Evolutionary conservation across 352 stramenopile genomes (phyloP).

Genomic region (Phytophthora chlamydospora): DNA sequence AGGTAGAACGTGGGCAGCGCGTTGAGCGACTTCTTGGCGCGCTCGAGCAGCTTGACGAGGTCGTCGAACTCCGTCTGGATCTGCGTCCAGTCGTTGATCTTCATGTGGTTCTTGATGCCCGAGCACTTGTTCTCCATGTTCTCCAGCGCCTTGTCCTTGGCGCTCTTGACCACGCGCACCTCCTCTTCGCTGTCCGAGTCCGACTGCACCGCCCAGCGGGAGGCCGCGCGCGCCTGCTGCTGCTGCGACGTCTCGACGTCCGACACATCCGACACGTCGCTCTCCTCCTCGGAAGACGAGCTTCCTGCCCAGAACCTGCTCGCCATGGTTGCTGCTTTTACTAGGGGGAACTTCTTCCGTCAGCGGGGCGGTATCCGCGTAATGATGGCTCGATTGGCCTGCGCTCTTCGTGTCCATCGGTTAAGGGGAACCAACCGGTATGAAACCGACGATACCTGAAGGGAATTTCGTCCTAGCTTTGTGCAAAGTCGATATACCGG

Average conservation of each 20-base stretch:
- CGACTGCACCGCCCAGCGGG: conserved; percentile 82
- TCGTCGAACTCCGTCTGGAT: conserved; percentile 96
- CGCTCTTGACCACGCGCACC: conserved; percentile 95
- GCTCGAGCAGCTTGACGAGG: conserved; percentile 92
- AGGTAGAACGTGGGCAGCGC: conserved; percentile 93
- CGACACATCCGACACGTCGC: conserved; percentile 74
- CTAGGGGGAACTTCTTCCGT: conserved; percentile 10
- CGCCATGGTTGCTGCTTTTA: conserved; percentile 56
- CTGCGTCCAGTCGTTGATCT: conserved; percentile 95
- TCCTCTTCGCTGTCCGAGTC: conserved; percentile 88
- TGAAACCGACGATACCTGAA: not conserved
- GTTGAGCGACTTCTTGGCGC: conserved; percentile 86
- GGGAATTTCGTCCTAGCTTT: not conserved
- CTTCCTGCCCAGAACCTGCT: conserved; percentile 87
- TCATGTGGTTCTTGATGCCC: conserved; percentile 92
- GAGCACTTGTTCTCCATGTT: conserved; percentile 71
- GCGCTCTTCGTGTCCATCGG: conserved; percentile 16
- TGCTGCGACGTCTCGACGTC: conserved; percentile 79
- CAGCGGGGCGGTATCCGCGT: conserved; percentile 27
- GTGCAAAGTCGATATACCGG: not conserved
- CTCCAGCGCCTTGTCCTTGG: conserved; percentile 91
- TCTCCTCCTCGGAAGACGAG: conserved; percentile 83
- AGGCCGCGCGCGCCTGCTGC: conserved; percentile 72
- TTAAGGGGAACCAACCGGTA: conserved; percentile 13
- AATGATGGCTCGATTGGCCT: conserved; percentile 20